Evolutionary conservation across 495 filamentous ascomycete genomes (phyloP).

Genomic region (Lepraria neglecta): DNA sequence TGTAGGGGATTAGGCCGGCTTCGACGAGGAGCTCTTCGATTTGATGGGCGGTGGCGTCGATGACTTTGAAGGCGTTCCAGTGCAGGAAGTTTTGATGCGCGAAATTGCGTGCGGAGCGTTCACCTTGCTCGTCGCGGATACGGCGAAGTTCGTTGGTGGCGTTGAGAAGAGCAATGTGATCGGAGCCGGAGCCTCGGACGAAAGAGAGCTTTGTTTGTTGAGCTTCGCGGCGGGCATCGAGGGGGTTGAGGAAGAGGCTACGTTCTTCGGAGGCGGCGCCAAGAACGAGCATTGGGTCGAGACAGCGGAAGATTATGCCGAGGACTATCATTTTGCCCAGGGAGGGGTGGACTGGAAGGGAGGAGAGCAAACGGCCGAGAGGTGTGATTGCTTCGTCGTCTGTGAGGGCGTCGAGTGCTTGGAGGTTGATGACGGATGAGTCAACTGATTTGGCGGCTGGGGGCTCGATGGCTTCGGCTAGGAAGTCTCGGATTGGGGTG

Average conservation of each 20-base stretch:
- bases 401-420: conserved; percentile 44
- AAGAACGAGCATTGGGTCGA: conserved; percentile 54
- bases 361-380: conserved; percentile 45
- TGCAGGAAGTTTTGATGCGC: conserved; percentile 38
- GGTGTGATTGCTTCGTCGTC: conserved; percentile 46
- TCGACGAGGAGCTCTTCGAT: conserved; percentile 43
- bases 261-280: conserved; percentile 38
- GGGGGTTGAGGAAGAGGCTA: conserved; percentile 41
- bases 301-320: conserved; percentile 54
- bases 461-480: conserved; percentile 49
- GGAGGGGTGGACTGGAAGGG: conserved; percentile 44
- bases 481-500: conserved; percentile 41
- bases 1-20: conserved; percentile 38
- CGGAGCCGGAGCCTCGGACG: conserved; percentile 40
- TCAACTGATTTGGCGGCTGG: conserved; percentile 41
- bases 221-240: conserved; percentile 32
- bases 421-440: conserved; percentile 41
- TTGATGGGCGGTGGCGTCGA: conserved; percentile 41
- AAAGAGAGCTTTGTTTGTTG: conserved; percentile 35
- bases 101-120: conserved; percentile 30
- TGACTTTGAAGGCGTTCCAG: conserved; percentile 35
- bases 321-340: conserved; percentile 54
- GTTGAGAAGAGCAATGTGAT: conserved; percentile 49
- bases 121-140: conserved; percentile 30
- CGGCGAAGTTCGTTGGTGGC: conserved; percentile 44